Conservation (phyloP, 2,329 filamentous ascomycete genomes). For the Fusarium foetens region DNA sequence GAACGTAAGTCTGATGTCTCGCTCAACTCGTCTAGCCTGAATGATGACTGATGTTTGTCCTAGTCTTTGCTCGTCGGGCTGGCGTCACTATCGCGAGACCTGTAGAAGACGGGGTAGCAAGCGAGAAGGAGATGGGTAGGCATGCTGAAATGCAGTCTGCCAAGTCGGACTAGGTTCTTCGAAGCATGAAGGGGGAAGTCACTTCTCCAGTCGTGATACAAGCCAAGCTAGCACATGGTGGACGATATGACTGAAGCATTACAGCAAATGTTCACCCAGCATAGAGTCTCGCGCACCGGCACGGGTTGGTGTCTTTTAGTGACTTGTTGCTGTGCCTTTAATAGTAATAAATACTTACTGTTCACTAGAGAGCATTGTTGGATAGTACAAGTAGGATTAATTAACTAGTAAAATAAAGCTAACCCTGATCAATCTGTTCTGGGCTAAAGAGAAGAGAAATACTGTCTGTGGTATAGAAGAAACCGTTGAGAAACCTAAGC, state of each 20-base stretch:
- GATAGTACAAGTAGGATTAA: background rate
- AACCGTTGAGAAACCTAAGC: background rate
- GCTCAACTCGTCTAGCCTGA: background rate
- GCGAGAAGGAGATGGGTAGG: background rate
- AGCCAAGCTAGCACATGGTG: too few relatives aligned
- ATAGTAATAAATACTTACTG: fast-evolving
- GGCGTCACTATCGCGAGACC: background rate
- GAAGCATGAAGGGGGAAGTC: fast-evolving
- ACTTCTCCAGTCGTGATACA: background rate
- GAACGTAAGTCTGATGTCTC: background rate
- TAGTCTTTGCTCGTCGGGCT: background rate
- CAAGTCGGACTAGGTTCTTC: background rate
- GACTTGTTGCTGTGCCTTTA: background rate
- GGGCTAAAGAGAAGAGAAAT: background rate
- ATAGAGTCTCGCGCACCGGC: background rate
- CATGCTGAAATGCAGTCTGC: background rate
- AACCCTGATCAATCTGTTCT: background rate
- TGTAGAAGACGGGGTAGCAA: background rate
- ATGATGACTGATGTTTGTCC: background rate
- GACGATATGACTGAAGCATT: background rate
- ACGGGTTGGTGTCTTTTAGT: too few relatives aligned
- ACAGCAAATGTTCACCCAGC: too few relatives aligned
- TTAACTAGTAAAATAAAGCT: background rate
- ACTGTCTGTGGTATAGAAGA: background rate
- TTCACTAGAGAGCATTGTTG: background rate